Evolutionary conservation across 2,329 filamentous ascomycete species (phyloP), one percentile per base, ranked within the genome.

Genomic region (Colletotrichum sp.): DNA sequence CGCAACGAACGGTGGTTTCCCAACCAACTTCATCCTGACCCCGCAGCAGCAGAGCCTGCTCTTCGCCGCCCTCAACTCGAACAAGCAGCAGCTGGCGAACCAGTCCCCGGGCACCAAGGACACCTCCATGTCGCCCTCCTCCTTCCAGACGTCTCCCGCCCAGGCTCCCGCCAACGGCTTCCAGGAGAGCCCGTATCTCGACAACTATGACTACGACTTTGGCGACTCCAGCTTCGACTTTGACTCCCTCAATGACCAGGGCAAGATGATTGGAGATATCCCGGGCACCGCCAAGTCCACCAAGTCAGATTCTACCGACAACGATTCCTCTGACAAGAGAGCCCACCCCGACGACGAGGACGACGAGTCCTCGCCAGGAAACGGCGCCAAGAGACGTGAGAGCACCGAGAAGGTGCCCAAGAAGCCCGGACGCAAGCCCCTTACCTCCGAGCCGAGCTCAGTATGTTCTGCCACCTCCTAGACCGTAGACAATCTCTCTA

Each of bases 391-490:
- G 88, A 92, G 95, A 78, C 92, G 95, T 76, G 96, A 98, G 85
- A 92, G 93, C 74, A 93, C 95, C 72, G 95, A 96, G 60, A 98
- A 97, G 86, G 90, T 93, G 59, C 92, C 95, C 28, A 99, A 99
- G 92, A 99, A 99, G 87, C 96, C 97, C 6, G 97, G 97, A 67
- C 92, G 97, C 78, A 99, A 99, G 89, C 97, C 96, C 24, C 89
- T 99, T 81, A 99, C 95, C 64, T 98, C 95, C 26, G 97, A 99
- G 85, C 97, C 97, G 28, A 99, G 95, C 80, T 97, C 96, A 79
- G 96, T 99, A 93, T 88, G 96, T 68, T 28, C 32, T 59, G 26
- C 60, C 10, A 28, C 21, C 10, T 21, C 61, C 10, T 28, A n/a
- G 5, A 5, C 18, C 7, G 9, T 26, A 52, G 24, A 75, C 63